Evolutionary conservation across 192 early-diverging fungal species (phyloP).

Genomic region (Phlyctochytrium planicorne): DNA sequence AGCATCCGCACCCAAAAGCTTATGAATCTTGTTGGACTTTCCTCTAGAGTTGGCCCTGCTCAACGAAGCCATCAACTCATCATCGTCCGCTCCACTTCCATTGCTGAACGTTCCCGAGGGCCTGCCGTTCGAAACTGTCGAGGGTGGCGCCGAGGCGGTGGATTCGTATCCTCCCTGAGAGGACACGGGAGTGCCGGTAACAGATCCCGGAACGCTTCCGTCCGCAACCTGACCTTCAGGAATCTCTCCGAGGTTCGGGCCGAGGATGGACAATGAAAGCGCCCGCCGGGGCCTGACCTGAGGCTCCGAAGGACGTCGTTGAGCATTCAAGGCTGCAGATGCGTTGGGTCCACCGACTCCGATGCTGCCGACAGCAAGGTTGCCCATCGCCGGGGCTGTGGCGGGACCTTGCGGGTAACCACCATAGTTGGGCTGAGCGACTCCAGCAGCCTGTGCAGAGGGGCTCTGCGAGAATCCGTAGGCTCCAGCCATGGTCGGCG

Average conservation of each 20-base stretch:
- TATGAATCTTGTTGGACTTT: slow-evolving; percentile 17
- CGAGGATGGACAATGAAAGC: slow-evolving; percentile 18
- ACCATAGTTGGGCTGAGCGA: too few relatives aligned
- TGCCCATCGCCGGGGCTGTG: not conserved
- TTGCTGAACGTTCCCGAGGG: not conserved
- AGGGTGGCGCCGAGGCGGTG: not conserved
- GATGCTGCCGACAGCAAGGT: not conserved
- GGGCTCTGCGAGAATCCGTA: not conserved
- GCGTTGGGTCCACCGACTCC: not conserved
- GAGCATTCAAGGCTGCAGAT: not conserved
- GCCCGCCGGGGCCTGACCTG: slow-evolving; percentile 15
- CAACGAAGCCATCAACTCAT: not conserved
- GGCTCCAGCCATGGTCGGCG: not conserved
- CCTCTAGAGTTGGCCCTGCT: slow-evolving; percentile 9
- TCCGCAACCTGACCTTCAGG: not conserved
- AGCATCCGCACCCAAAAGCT: slow-evolving; percentile 28
- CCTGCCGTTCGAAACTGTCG: too few relatives aligned
- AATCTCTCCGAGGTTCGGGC: not conserved
- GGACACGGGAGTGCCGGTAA: too few relatives aligned
- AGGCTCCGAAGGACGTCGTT: slow-evolving; percentile 7
- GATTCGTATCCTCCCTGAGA: too few relatives aligned
- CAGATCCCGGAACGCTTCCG: too few relatives aligned
- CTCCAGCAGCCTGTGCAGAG: not conserved
- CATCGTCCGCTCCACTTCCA: not conserved
- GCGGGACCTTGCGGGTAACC: not conserved